These are phyloP conservation scores for Scleroderma bovista DNA, from an alignment of 768 basidiomycete species.

Conservation along the genomic window DNA sequence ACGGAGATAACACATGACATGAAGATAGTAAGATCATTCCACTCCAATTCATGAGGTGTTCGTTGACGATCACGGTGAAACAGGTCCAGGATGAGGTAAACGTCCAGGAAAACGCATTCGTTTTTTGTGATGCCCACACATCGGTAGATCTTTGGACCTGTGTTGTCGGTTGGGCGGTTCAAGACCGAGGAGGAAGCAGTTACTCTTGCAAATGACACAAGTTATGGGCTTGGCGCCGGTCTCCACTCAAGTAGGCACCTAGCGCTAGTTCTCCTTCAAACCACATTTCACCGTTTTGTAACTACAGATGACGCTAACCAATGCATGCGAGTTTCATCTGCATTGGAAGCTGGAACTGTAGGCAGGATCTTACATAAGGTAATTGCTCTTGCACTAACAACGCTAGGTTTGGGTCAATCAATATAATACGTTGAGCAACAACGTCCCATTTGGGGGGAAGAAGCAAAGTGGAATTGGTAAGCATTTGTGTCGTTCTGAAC, in stretches of 20 bases:
- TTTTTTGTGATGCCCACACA: conserved; percentile 7
- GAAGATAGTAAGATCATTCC: conserved; percentile 64
- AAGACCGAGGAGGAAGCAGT: conserved; percentile 86
- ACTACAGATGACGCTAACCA: conserved; percentile 69
- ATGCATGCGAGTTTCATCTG: conserved; percentile 83
- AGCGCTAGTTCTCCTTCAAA: not conserved
- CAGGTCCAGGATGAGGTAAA: conserved; percentile 30
- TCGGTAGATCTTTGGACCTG: conserved; percentile 87
- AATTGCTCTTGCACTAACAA: conserved; percentile 4
- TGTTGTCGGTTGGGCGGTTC: conserved; percentile 78
- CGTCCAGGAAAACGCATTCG: conserved; percentile 4
- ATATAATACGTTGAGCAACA: conserved; percentile 77
- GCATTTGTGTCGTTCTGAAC: conserved; percentile 13
- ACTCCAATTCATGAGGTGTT: conserved; percentile 1
- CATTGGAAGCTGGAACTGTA: conserved; percentile 86
- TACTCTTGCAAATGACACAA: conserved; percentile 77
- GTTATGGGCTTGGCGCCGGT: conserved; percentile 89
- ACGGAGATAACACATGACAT: conserved; percentile 73
- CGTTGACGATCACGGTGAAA: conserved; percentile 19
- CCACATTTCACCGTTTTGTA: conserved; percentile 2
- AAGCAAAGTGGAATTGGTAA: conserved; percentile 85
- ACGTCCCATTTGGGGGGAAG: conserved; percentile 94
- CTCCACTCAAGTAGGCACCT: conserved; percentile 73
- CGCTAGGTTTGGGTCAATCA: conserved; percentile 87
- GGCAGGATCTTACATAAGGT: conserved; percentile 16